Percentiles rank a stretch among this genome's conserved stretches.
phyloP scores from a whole-genome alignment of 164 flowering plant species.

The Litsea cubeba region DNA sequence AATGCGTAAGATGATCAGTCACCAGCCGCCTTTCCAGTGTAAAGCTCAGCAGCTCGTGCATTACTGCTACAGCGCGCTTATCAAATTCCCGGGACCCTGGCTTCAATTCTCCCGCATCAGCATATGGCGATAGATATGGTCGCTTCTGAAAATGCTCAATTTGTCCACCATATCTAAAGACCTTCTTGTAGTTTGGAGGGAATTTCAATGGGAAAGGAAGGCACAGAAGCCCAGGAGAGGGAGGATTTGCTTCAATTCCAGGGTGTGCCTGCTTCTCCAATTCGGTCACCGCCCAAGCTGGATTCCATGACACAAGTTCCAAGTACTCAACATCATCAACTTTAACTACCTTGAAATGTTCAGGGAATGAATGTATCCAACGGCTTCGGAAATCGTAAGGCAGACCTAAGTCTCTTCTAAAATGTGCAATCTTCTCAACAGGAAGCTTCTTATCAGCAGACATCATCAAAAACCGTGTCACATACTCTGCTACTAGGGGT shows the following conservation, averaged over 20 bases:
- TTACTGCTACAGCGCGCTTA: conserved; percentile 85
- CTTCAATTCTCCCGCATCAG: conserved; percentile 63
- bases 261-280: conserved; percentile 61
- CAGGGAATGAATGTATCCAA: conserved; percentile 65
- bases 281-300: conserved; percentile 88
- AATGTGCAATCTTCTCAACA: conserved; percentile 74
- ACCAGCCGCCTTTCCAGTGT: conserved; percentile 78
- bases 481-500: conserved; percentile 64
- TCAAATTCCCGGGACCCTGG: conserved; percentile 83
- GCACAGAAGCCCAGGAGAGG: conserved; percentile 64
- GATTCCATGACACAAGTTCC: conserved; percentile 80
- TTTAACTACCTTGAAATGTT: conserved; percentile 55
- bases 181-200: conserved; percentile 63
- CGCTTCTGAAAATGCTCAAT: conserved; percentile 77
- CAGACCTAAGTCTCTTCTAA: conserved; percentile 80
- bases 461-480: conserved; percentile 85
- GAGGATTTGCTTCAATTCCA: conserved; percentile 17
- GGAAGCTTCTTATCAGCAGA: conserved; percentile 57
- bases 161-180: conserved; percentile 51
- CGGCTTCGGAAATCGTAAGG: conserved; percentile 63
- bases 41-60: conserved; percentile 92
- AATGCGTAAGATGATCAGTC: conserved; percentile 86
- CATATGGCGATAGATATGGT: conserved; percentile 84
- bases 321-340: conserved; percentile 51
- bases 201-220: conserved; percentile 82